Evolutionary conservation across 805 yeast species (phyloP), one percentile per base, ranked within the genome.

Genomic region (Yarrowia sp.): DNA sequence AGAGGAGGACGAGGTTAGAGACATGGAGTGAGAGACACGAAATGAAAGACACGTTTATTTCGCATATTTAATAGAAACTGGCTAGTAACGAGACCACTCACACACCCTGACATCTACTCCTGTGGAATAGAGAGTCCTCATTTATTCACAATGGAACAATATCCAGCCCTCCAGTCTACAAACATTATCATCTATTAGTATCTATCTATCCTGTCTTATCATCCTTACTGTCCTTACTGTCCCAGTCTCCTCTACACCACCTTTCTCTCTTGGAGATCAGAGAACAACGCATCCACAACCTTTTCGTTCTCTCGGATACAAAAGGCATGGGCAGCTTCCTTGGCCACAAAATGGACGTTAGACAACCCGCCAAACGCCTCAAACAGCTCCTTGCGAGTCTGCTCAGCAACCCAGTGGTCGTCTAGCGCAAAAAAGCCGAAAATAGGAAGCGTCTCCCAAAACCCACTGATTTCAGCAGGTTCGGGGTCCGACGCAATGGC

Each of bases 391-490:
- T 77, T 77, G 51, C 88, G 78, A 1, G 90, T 82, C 28, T 70
- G 74, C 51, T 81, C 79, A 62, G 79, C 77, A 2, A 88, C 86
- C 93, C 92, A 88, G 70, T 85, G 84, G 71, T 88, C 93, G 26
- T 75, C 70, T 16, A 72, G 73, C 7, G 88, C 86, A 68, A 85
- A 85, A 64, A 82, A 81, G 3, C 79, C 71, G 88, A 88, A 86
- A 12, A 83, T 74, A 66, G 65, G 81, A 79, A 71, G 81, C 74
- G 56, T 80, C 80, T 30, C 16, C 75, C 88, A 86, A 66, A 83
- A 77, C 5, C 72, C 78, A 68, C 79, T 79, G 32, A 74, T 65
- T 8, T 68, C 75, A 62, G 68, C 70, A 3, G 65, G 52, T 41
- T 82, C 83, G 12, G 78, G 74, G 41, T 77, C 77, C 28, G 51